Base-by-base conservation (phyloP, 2,329 filamentous ascomycete genomes). In the Nemania sp. region DNA sequence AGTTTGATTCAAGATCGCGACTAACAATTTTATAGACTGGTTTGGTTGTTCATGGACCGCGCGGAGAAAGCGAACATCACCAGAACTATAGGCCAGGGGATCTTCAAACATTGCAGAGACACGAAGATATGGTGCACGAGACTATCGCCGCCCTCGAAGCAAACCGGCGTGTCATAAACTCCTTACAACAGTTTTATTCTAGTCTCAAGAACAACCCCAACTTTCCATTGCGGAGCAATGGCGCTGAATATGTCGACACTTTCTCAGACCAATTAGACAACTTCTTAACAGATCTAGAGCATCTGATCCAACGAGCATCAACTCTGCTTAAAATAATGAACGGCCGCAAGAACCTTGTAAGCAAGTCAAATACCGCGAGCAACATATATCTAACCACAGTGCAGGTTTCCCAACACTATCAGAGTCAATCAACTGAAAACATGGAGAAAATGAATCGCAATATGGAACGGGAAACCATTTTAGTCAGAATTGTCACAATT, bases 91-190 rank as follows among this genome's bases (percentile, higher is more conserved):
- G 31, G 1, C 56, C 61, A 1, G 43, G 55, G 15, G 56, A 73
- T 37, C 63, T 73, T 14, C 72, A 70, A 51, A 61, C 59, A 12
- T 49, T 77, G 11, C 74, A 76, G 47, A 63, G 57, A 31, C 68
- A 67, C 33, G 68, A 74, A 56, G 75, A 78, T 17, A 67, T 68
- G 42, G 63, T 66, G 1, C 71, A 67, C 28, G 66, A 72, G 28
- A 68, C 64, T 0, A 63, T 71, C 17, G 72, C 73, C 61, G 60
- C 72, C 1, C 52, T 77, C 2, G 64, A 74, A 19, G 62, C 69
- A 0, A 77, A 78, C 51, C 54, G 66, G 2, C 67, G 73, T 26
- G 65, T 77, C 3, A 62, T 77, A 6, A 56, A 50, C 5, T 64
- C 64, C 0, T 54, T 73, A 9, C 33, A 52, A 14, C 54, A 52